Evolutionary conservation across 202 grass and related monocot species (phyloP), one percentile per base, ranked within the genome.

Genomic region (Elaeis oleifera): DNA sequence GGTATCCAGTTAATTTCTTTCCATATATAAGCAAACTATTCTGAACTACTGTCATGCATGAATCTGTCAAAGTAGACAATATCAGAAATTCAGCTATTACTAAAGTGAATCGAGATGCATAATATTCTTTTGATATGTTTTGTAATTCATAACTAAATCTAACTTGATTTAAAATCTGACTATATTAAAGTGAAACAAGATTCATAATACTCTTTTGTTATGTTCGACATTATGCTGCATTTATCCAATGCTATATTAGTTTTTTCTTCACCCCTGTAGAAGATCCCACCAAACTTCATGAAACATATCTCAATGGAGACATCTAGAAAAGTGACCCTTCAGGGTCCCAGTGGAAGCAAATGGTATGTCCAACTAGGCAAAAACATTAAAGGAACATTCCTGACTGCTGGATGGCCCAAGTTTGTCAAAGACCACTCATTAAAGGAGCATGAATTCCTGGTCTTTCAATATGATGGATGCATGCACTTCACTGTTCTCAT

Each of bases 271-370:
- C 17, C 4, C 29, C 54, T 71, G 71, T 24, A 95, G 90, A 84
- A 76, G 79, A 82, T 95, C 61, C 90, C 86, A 60, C 78, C 52
- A 70, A 80, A 64, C 44, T 95, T 95, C 58, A 50, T 95, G 21
- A 55, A 66, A 54, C 74, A 86, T 58, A 71, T 95, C 50, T 6
- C 69, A 23, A 29, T 5, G n/a, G 19, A 15, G 51, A 39, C 77
- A 36, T 58, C 44, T 59, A n/a, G 65, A 29, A 64, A 56, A n/a
- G 73, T 60, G 5, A 25, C 21, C 7, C 74, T 95, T 60, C 73
- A 67, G n/a, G 79, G 74, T 61, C 71, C 76, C 48, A 26, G 78
- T 69, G 75, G 81, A 9, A 64, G 57, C 27, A 80, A 16, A 36
- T 95, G 86, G 90, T 8, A 51, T 51, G 81, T 79, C 25, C 65